Percentiles rank a stretch among this genome's conserved stretches.
These are phyloP conservation scores for Medicago truncatula DNA, from an alignment of 306 rosid species.

Conservation along the genomic window DNA sequence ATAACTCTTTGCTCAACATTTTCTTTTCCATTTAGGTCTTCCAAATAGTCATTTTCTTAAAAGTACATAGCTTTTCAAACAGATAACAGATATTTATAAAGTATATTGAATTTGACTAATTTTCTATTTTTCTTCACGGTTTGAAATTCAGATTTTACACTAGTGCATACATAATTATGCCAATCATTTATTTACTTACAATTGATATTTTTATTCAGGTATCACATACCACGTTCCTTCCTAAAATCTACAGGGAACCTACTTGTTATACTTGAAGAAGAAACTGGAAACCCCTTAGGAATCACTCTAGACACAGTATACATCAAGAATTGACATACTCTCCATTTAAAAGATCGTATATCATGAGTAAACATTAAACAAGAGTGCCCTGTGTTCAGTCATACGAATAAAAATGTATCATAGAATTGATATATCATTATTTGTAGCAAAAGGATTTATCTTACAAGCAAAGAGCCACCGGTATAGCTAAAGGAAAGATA, in stretches of 20 bases:
- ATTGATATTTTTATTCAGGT: constrained; percentile 57
- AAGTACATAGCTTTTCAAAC: no score
- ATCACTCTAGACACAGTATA: constrained; percentile 53
- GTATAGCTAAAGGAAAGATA: constrained; percentile 18
- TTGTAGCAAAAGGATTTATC: constrained; percentile 15
- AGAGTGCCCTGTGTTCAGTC: constrained; percentile 14
- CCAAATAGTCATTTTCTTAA: no score
- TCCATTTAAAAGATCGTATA: constrained; percentile 2
- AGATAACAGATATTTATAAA: constrained; percentile 3
- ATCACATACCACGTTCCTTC: constrained; percentile 78
- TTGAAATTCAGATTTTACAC: constrained; percentile 12
- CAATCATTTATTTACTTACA: constrained; percentile 35
- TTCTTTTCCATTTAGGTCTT: no score
- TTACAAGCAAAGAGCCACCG: not conserved
- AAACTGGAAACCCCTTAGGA: constrained; percentile 65
- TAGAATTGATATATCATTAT: constrained; percentile 13
- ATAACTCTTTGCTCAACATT: no score
- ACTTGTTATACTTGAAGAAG: constrained; percentile 76
- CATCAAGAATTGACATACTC: constrained; percentile 7
- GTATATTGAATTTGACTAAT: not conserved
- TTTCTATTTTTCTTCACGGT: constrained; percentile 15
- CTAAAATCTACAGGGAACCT: constrained; percentile 68
- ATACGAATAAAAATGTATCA: not conserved
- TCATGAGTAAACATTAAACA: constrained; percentile 32
- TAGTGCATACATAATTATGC: not conserved